Evolutionary conservation across 2,329 filamentous ascomycete genomes (phyloP).

Genomic region (Mycosphaerella sp.): DNA sequence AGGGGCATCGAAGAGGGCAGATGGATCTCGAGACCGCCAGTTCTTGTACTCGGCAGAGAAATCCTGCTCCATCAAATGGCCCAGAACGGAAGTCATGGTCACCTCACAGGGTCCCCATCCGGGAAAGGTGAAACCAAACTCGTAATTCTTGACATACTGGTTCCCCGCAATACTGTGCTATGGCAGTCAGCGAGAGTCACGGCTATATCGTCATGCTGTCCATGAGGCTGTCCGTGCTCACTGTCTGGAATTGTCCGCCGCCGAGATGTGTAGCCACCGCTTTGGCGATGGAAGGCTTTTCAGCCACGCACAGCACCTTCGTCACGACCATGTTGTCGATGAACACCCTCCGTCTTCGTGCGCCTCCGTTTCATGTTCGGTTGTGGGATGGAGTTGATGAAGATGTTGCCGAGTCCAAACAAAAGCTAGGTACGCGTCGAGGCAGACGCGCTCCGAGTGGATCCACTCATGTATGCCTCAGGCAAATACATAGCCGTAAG

Average conservation of each 20-base stretch:
- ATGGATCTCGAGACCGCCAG: constrained; percentile 76
- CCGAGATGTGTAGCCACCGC: constrained; percentile 85
- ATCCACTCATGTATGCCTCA: not conserved
- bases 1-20: constrained; percentile 71
- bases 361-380: not conserved
- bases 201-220: not conserved
- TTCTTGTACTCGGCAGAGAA: constrained; percentile 68
- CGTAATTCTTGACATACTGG: constrained; percentile 87
- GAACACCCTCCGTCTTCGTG: not conserved
- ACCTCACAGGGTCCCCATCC: constrained; percentile 77
- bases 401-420: not conserved
- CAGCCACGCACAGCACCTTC: constrained; percentile 68
- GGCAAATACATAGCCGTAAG: not conserved
- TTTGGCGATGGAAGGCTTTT: constrained; percentile 93
- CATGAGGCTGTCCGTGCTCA: constrained; percentile 41
- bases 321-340: constrained; percentile 34
- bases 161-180: constrained; percentile 62
- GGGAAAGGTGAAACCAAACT: constrained; percentile 80
- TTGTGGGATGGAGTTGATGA: not conserved
- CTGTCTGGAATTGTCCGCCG: constrained; percentile 64
- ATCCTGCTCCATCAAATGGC: constrained; percentile 76
- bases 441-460: not conserved
- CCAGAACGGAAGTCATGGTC: constrained; percentile 88
- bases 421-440: constrained; percentile 1
- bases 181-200: constrained; percentile 12